Evolutionary conservation across 331 rosid genomes (phyloP), one percentile per base, ranked within the genome.

Genomic region (Quercus phellos): DNA sequence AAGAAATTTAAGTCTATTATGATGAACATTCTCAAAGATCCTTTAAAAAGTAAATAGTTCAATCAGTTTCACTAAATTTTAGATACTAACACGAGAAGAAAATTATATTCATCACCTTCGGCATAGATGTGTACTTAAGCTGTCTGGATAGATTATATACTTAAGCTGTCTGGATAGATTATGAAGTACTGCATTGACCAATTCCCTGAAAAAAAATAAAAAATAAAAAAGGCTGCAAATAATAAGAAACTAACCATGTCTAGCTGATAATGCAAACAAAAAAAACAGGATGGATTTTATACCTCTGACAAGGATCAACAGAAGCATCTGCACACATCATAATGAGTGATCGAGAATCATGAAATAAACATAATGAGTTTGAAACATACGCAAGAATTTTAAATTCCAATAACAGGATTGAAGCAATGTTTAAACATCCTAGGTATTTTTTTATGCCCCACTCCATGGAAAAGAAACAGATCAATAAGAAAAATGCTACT

Each of bases 251-350:
- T 12, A 43, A 51, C 54, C 32, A 29, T 29, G 35, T 4, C 35
- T 32, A 4, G 35, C 1, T 13, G 59, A 74, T 75, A 32, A 27
- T 58, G 70, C 71, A 77, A 6, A 30, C 26, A 9, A 3, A 19
- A 18, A 46, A 59, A 86, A 84, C 42, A 68, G 29, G 10, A 27
- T 34, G 19, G 73, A 75, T 68, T 18, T 2, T 26, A 79, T 86
- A 94, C 97, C 97, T 92, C 73, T 90, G 94, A 86, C 78, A 74
- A 78, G 98, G 96, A 85, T 92, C 93, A 73, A 89, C 85, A 60
- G 92, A 97, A 43, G 96, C 87, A 85, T 87, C 83, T 80, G 84
- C 97, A 74, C 96, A 88, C 68, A 94, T 87, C 96, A 89, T 87
- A 86, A 94, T 11, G 61, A 69, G 63, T 17, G 53, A 83, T 66